phyloP scores from a whole-genome alignment of 2,329 filamentous ascomycete genomes.

The Colletotrichum camelliae region DNA sequence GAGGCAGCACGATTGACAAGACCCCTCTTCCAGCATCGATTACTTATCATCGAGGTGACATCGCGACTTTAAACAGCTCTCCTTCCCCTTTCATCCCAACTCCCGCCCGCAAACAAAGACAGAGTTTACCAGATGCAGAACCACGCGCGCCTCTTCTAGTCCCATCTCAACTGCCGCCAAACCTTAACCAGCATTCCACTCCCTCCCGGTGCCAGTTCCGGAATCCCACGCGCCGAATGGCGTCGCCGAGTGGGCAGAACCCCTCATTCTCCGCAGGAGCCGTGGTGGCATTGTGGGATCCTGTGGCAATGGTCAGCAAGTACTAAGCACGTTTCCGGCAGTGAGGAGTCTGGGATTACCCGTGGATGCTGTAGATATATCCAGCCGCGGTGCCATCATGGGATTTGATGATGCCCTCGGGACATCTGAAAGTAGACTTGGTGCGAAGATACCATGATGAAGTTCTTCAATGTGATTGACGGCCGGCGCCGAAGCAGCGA shows the following conservation, averaged over 20 bases:
- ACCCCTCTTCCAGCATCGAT: not conserved
- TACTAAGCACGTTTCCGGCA: not conserved
- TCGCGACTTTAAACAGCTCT: not conserved
- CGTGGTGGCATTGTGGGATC: not conserved
- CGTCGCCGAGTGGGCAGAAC: not conserved
- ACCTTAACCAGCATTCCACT: not conserved
- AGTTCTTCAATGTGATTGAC: conserved; percentile 12
- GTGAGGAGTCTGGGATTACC: not conserved
- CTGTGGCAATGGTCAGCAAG: not conserved
- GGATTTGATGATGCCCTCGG: accelerated
- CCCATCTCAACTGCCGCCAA: conserved; percentile 10
- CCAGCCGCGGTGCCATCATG: not conserved
- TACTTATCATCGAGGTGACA: not conserved
- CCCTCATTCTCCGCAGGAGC: conserved; percentile 10
- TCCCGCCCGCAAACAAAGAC: not conserved
- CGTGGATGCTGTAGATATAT: not conserved
- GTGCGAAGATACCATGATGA: not conserved
- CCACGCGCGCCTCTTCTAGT: not conserved
- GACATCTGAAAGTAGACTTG: accelerated
- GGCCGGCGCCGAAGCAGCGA: conserved; percentile 5
- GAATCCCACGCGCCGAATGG: not conserved
- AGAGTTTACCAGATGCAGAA: not conserved
- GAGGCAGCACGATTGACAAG: no score
- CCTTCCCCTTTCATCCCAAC: not conserved
- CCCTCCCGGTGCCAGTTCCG: not conserved